A percentile compares a stretch with the other conserved stretches of the same genome.
Evolutionary conservation across 2,329 filamentous ascomycete genomes (phyloP).

Genomic region (Monilinia fructigena): DNA sequence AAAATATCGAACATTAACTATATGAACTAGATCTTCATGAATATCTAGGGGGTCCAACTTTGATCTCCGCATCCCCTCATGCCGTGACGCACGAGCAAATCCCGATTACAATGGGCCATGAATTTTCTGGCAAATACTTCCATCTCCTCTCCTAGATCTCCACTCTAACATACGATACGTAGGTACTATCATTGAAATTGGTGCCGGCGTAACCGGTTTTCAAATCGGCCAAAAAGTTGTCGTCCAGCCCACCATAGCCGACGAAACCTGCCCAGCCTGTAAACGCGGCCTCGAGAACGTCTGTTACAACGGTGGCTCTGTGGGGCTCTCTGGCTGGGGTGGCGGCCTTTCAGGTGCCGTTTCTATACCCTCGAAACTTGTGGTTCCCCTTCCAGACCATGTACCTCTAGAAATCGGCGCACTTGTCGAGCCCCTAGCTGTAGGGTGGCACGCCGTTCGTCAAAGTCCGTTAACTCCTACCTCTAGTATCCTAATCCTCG

Average conservation of each 20-base stretch:
- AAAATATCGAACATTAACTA: not conserved
- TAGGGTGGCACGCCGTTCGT: constrained; percentile 63
- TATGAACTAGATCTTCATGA: constrained; percentile 49
- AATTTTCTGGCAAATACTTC: constrained; percentile 53
- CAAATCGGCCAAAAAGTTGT: constrained; percentile 56
- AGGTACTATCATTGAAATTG: constrained; percentile 55
- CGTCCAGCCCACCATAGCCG: constrained; percentile 60
- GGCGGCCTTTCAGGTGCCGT: constrained; percentile 57
- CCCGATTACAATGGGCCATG: constrained; percentile 63
- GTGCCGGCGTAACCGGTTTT: constrained; percentile 48
- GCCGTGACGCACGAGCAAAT: constrained; percentile 56
- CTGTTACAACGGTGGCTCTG: constrained; percentile 56
- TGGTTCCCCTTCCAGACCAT: constrained; percentile 52
- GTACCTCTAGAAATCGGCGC: constrained; percentile 55
- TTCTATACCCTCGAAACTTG: constrained; percentile 50
- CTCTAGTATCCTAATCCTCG: constrained; percentile 54
- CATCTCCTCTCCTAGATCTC: not conserved
- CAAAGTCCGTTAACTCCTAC: constrained; percentile 48
- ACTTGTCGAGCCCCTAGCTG: constrained; percentile 61
- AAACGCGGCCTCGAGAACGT: constrained; percentile 53
- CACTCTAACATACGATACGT: not conserved
- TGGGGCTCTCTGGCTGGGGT: constrained; percentile 47
- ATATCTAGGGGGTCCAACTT: constrained; percentile 51
- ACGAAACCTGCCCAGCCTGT: constrained; percentile 56
- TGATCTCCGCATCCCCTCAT: constrained; percentile 53